Evolutionary conservation across 2,329 filamentous ascomycete genomes (phyloP).

Genomic region (Penicillium sp.): DNA sequence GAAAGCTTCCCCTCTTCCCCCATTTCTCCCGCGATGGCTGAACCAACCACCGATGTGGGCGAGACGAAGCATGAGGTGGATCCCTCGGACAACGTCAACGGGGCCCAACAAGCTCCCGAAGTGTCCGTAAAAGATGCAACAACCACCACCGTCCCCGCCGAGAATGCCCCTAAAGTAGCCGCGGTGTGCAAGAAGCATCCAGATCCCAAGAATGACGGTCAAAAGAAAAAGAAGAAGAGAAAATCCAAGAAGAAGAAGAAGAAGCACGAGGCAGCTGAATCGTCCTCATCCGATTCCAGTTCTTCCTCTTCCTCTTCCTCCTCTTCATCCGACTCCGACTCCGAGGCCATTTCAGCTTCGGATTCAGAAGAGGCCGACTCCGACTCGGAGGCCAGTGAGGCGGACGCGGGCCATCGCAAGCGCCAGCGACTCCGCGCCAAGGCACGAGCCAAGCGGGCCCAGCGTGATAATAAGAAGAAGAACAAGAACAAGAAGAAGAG

Average conservation of each 20-base stretch:
- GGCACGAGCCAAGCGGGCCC: slow-evolving; percentile 41
- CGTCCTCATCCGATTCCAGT: slow-evolving; percentile 27
- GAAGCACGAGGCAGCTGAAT: slow-evolving; percentile 21
- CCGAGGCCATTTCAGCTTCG: slow-evolving; percentile 16
- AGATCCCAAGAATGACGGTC: slow-evolving; percentile 26
- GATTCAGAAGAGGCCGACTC: slow-evolving; percentile 29
- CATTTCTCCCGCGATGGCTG: slow-evolving; percentile 35
- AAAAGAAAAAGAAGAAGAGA: slow-evolving; percentile 29
- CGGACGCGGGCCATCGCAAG: slow-evolving; percentile 35
- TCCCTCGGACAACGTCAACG: slow-evolving; percentile 35
- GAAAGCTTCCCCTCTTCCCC: background rate
- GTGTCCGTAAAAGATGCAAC: slow-evolving; percentile 34
- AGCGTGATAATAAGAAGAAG: slow-evolving; percentile 36
- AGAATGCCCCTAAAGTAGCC: slow-evolving; percentile 32
- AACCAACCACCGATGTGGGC: slow-evolving; percentile 32
- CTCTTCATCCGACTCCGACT: slow-evolving; percentile 20
- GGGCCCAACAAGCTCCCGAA: slow-evolving; percentile 23
- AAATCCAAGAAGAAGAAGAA: slow-evolving; percentile 30
- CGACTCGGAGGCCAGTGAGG: slow-evolving; percentile 30
- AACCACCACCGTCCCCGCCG: slow-evolving; percentile 28
- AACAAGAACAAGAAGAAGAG: slow-evolving; percentile 38
- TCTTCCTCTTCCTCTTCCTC: slow-evolving; percentile 11
- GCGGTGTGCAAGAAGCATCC: slow-evolving; percentile 42
- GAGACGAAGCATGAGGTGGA: slow-evolving; percentile 43
- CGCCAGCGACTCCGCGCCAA: slow-evolving; percentile 48